Base-by-base conservation (phyloP, 1,139 yeast species). In the Taiozyma sp. region DNA sequence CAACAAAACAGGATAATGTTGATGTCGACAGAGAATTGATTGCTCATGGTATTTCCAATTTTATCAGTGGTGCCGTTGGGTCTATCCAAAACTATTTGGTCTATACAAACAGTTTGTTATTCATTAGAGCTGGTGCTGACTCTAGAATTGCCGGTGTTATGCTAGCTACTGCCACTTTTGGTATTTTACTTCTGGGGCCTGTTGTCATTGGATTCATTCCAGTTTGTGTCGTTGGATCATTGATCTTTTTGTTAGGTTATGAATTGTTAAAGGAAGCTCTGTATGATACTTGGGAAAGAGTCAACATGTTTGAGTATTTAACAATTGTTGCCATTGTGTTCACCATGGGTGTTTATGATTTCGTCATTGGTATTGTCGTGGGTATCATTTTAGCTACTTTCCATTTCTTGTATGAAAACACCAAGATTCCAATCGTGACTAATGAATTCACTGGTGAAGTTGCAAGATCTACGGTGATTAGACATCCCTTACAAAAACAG, bases 261-360 rank as follows among this genome's bases (percentile, higher is more conserved):
- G 99, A 93, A 68, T 74, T 93, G 50, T 69, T 93, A 57, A 84
- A 87, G 53, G 99, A 93, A 67, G 89, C 98, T 0, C 65, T 93
- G 16, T 81, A 79, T 59, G 99, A 93, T 66, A 90, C 98, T 0
- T 79, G 80, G 71, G 95, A 95, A 1, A 79, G 87, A 58, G 78
- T 93, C 45, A 78, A 84, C 45, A 74, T 69, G 43, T 87, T 89
- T 58, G 99, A 93, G 66, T 93, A 93, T 66, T 63, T 81, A 44
- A 93, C 99, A 2, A 87, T 93, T 55, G 70, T 87, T 8, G 83
- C 86, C 12, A 93, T 93, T 60, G 96, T 95, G 27, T 72, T 90
- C 29, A 86, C 93, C 0, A 93, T 95, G 99, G 99, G 98, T 4
- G 85, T 87, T 2, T 87, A 89, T 78, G 99, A 93, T 69, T 93